A percentile compares a stretch with the other conserved stretches of the same genome.
Conservation (phyloP, 2,329 filamentous ascomycete species). For the Colletotrichum abscissum region DNA sequence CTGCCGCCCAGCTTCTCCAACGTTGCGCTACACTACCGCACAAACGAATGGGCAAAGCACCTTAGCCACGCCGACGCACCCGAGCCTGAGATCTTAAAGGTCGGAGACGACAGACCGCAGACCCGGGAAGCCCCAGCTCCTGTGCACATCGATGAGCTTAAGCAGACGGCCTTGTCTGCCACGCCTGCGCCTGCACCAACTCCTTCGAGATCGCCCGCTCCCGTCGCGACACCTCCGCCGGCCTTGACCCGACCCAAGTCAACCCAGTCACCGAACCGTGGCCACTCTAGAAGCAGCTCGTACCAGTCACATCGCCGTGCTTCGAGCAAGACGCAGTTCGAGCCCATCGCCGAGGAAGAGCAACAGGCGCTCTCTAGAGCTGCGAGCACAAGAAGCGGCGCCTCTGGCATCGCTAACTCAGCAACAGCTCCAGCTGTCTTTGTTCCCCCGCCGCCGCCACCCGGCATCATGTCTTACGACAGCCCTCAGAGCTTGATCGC, state of each 20-base stretch:
- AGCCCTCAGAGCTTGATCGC: conserved; percentile 67
- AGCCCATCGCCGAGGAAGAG: conserved; percentile 27
- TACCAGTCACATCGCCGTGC: conserved; percentile 33
- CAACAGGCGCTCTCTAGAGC: background rate
- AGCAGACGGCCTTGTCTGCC: conserved; percentile 69
- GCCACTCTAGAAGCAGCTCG: conserved; percentile 29
- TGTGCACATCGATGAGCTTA: conserved; percentile 72
- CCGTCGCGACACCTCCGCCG: conserved; percentile 41
- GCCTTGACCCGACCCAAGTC: conserved; percentile 38
- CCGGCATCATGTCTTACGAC: conserved; percentile 62
- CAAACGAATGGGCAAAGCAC: conserved; percentile 97
- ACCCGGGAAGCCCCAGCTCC: conserved; percentile 66
- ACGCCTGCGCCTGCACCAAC: conserved; percentile 54
- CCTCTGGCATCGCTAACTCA: conserved; percentile 38
- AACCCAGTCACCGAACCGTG: conserved; percentile 33
- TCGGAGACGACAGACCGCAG: conserved; percentile 53
- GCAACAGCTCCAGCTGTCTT: conserved; percentile 20
- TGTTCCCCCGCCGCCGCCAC: conserved; percentile 36
- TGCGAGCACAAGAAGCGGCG: conserved; percentile 20
- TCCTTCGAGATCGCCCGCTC: conserved; percentile 39
- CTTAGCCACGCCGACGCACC: conserved; percentile 81
- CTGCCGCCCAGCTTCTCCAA: conserved; percentile 80
- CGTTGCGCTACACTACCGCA: conserved; percentile 85
- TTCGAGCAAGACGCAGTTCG: conserved; percentile 23
- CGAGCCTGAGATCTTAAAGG: conserved; percentile 69